phyloP scores from a whole-genome alignment of 176 grass and related monocot species.

The Lolium rigidum region DNA sequence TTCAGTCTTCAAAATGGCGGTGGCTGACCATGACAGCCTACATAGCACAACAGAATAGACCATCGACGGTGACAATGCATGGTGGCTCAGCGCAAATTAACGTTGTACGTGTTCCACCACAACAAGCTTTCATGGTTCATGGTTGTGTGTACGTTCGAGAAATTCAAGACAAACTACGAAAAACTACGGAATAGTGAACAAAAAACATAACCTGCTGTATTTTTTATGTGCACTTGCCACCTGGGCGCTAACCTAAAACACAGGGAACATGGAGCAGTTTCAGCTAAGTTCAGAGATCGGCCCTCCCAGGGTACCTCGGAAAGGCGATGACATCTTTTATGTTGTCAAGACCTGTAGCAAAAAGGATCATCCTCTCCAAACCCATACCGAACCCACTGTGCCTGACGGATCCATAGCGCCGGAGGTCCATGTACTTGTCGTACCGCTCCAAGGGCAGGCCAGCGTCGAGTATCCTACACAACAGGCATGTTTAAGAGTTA shows the following conservation, averaged over 20 bases:
- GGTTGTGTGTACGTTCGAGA: neutral
- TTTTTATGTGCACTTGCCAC: neutral
- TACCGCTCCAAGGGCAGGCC: slow-evolving; percentile 78
- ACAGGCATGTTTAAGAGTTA: neutral
- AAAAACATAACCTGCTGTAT: neutral
- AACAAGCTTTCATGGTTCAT: too few species aligned
- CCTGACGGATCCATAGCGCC: slow-evolving; percentile 73
- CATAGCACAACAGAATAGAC: too few species aligned
- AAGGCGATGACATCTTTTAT: slow-evolving; percentile 95
- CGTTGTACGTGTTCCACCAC: too few species aligned
- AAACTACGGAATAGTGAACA: neutral
- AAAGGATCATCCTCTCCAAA: slow-evolving; percentile 93
- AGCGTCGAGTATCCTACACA: slow-evolving; percentile 61
- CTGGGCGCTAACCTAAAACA: neutral
- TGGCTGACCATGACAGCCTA: too few species aligned
- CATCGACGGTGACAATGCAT: too few species aligned
- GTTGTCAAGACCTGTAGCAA: slow-evolving; percentile 86
- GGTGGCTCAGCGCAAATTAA: too few species aligned
- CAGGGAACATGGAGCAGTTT: neutral
- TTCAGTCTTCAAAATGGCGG: too few species aligned
- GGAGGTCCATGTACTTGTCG: slow-evolving; percentile 85
- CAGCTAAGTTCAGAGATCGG: slow-evolving; percentile 58
- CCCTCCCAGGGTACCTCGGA: slow-evolving; percentile 80
- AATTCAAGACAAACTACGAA: neutral
- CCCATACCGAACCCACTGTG: slow-evolving; percentile 88